Conservation (phyloP, 768 basidiomycete species). For the Sutorius australiensis region DNA sequence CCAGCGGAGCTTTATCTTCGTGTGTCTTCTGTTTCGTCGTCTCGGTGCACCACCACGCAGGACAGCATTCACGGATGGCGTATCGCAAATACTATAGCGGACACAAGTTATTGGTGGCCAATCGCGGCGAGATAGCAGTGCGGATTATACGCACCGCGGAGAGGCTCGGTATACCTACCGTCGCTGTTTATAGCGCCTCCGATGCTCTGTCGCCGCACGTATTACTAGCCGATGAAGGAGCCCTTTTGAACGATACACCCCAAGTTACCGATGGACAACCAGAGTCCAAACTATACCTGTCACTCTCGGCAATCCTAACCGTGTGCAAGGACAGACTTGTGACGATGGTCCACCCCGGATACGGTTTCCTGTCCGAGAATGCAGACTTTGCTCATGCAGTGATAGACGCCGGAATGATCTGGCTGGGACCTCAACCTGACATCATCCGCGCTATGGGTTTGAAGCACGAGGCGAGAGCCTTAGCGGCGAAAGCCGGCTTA, state of each 20-base stretch:
- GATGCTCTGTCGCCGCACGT: conserved; percentile 61
- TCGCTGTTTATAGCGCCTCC: conserved; percentile 57
- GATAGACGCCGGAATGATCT: conserved; percentile 46
- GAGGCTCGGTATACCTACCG: conserved; percentile 45
- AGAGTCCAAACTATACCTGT: conserved; percentile 46
- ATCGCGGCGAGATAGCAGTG: conserved; percentile 70
- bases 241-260: conserved; percentile 30
- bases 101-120: conserved; percentile 62
- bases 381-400: conserved; percentile 49
- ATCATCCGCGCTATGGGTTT: conserved; percentile 54
- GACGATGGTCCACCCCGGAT: conserved; percentile 60
- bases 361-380: conserved; percentile 66
- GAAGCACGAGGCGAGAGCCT: conserved; percentile 54
- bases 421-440: conserved; percentile 53
- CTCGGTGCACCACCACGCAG: neutral
- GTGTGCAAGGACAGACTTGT: conserved; percentile 40
- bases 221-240: conserved; percentile 48
- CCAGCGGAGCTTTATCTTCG: too few species aligned
- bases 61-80: conserved; percentile 3
- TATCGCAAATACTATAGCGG: conserved; percentile 14
- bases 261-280: conserved; percentile 14
- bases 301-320: conserved; percentile 35
- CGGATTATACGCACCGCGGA: conserved; percentile 58
- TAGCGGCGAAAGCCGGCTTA: conserved; percentile 47
- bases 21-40: too few species aligned